A percentile compares a stretch with the other conserved stretches of the same genome.
Evolutionary conservation across 2,329 filamentous ascomycete species (phyloP).

Genomic region (Penicillium sp.): DNA sequence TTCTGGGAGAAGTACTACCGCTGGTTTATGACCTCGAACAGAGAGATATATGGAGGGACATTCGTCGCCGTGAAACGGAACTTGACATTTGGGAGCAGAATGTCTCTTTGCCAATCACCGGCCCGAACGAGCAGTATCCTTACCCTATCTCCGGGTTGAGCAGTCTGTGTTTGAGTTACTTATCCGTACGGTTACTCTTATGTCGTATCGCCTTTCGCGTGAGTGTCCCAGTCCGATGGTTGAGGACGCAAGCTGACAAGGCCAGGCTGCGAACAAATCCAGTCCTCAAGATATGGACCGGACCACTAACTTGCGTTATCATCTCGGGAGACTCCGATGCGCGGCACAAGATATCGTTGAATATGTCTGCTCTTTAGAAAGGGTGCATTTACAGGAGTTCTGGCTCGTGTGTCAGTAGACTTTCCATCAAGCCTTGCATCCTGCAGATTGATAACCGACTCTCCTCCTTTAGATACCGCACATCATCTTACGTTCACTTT

Average conservation of each 20-base stretch:
- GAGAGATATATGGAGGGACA: conserved; percentile 4
- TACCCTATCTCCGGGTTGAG: background rate
- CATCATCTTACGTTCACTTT: conserved; percentile 4
- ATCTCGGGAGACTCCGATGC: conserved; percentile 2
- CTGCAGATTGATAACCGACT: background rate
- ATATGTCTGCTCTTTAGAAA: conserved; percentile 1
- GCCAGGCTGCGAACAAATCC: background rate
- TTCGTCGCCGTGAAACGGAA: conserved; percentile 1
- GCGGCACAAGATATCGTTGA: conserved; percentile 1
- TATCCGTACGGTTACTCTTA: background rate
- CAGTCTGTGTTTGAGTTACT: background rate
- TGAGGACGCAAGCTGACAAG: background rate
- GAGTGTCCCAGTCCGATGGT: background rate
- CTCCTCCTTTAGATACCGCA: background rate
- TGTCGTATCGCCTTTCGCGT: conserved; percentile 4
- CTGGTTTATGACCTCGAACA: conserved; percentile 1
- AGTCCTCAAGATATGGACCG: background rate
- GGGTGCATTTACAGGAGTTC: background rate
- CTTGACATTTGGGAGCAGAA: conserved; percentile 1
- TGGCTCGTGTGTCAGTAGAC: background rate
- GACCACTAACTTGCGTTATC: background rate
- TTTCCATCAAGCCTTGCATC: background rate
- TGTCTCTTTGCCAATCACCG: background rate
- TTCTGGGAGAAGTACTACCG: background rate
- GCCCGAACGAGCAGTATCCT: background rate